Conservation (phyloP, 202 grass and related monocot genomes). For the Carex sylvatica region DNA sequence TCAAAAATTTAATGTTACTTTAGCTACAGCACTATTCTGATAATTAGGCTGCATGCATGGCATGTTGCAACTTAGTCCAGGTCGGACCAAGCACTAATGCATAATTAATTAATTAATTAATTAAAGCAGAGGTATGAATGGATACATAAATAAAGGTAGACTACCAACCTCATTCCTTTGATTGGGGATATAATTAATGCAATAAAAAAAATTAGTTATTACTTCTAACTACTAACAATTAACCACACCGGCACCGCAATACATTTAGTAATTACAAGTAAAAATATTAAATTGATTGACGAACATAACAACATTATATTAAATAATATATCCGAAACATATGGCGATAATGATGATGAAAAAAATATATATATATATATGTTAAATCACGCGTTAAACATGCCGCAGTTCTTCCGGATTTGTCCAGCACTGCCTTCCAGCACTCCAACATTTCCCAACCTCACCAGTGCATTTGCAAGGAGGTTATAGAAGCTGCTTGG, state of each 20-base stretch:
- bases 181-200: neutral
- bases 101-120: no score
- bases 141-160: neutral
- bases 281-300: neutral
- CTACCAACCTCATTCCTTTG: neutral
- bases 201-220: neutral
- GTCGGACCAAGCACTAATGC: neutral
- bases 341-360: neutral
- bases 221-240: neutral
- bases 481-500: neutral
- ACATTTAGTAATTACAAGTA: neutral
- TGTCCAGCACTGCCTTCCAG: slow-evolving; percentile 19
- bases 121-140: neutral
- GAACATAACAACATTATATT: neutral
- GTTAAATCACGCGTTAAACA: neutral
- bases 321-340: neutral
- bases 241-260: neutral
- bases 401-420: slow-evolving; percentile 25
- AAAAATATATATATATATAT: no score
- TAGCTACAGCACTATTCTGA: neutral
- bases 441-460: slow-evolving; percentile 19
- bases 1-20: neutral
- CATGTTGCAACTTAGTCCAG: neutral
- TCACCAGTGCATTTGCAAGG: slow-evolving; percentile 26
- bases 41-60: neutral